Evolutionary conservation across 345 rosid species (phyloP).

Genomic region (Moringa oleifera): DNA sequence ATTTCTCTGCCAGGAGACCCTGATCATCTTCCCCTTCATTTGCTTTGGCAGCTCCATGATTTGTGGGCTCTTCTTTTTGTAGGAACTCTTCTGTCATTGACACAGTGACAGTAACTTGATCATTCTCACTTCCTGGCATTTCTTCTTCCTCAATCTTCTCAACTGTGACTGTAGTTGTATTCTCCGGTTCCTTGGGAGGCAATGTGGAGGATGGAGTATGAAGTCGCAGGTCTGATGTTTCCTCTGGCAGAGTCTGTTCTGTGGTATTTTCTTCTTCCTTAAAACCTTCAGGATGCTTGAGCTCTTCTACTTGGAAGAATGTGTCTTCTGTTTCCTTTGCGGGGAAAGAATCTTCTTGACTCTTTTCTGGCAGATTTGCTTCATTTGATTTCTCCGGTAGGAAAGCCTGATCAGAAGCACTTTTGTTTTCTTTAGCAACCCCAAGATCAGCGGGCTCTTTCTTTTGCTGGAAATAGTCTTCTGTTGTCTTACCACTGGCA

Average conservation of each 20-base stretch:
- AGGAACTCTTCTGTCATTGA: not conserved
- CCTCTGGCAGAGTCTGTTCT: not conserved
- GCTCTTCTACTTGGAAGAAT: not conserved
- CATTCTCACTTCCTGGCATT: not conserved
- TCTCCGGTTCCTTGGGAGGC: conserved; percentile 9
- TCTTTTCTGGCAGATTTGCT: conserved; percentile 17
- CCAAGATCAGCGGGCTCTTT: conserved; percentile 6
- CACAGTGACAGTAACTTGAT: conserved; percentile 5
- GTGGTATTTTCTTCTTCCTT: not conserved
- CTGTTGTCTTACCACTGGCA: not conserved
- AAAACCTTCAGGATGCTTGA: not conserved
- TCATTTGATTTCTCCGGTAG: conserved; percentile 2
- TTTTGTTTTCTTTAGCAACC: not conserved
- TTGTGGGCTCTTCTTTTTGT: not conserved
- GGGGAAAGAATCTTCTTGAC: conserved; percentile 2
- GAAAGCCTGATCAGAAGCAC: not conserved
- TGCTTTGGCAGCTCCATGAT: conserved; percentile 5
- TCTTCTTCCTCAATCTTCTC: conserved; percentile 5
- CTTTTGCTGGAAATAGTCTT: not conserved
- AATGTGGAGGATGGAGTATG: conserved; percentile 12
- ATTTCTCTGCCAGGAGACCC: conserved; percentile 5
- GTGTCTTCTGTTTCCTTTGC: conserved; percentile 2
- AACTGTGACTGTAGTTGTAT: not conserved
- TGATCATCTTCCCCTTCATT: conserved; percentile 9
- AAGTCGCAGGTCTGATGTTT: not conserved